phyloP scores from a whole-genome alignment of 2,329 filamentous ascomycete species.

The Zelopaecilomyces penicillatus region DNA sequence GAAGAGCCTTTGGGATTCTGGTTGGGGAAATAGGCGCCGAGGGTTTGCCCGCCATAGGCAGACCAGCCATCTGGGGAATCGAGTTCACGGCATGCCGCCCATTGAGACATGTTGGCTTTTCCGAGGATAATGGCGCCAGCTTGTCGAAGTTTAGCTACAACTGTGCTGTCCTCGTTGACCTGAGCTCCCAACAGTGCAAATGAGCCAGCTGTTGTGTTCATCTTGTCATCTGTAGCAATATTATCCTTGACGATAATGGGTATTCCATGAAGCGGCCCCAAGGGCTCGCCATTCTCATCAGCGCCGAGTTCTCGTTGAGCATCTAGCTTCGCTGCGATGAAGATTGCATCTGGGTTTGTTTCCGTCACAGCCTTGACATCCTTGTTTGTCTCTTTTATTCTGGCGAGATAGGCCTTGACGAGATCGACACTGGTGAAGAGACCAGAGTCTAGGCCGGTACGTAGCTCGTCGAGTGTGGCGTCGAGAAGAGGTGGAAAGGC shows the following conservation, averaged over 20 bases:
- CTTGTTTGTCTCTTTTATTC: slow-evolving; percentile 23
- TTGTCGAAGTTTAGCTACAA: slow-evolving; percentile 50
- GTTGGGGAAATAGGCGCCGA: slow-evolving; percentile 49
- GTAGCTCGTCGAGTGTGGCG: slow-evolving; percentile 14
- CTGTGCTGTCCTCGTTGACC: slow-evolving; percentile 46
- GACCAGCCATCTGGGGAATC: slow-evolving; percentile 56
- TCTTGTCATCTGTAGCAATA: slow-evolving; percentile 50
- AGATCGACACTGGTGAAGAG: slow-evolving; percentile 29
- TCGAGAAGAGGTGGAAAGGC: slow-evolving; percentile 8
- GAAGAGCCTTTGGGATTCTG: slow-evolving; percentile 55
- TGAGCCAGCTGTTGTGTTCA: slow-evolving; percentile 49
- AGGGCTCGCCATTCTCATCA: slow-evolving; percentile 12
- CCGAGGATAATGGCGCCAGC: slow-evolving; percentile 58
- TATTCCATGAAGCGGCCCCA: slow-evolving; percentile 48
- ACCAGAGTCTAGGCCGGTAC: slow-evolving; percentile 11
- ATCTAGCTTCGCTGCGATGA: slow-evolving; percentile 22
- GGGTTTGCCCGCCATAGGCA: slow-evolving; percentile 51
- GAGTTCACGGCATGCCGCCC: slow-evolving; percentile 47
- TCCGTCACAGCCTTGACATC: slow-evolving; percentile 20
- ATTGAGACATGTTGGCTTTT: slow-evolving; percentile 56
- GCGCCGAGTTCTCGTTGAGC: slow-evolving; percentile 10
- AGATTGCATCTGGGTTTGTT: slow-evolving; percentile 26
- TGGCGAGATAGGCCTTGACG: slow-evolving; percentile 22
- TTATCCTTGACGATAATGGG: slow-evolving; percentile 57
- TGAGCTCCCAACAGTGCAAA: slow-evolving; percentile 48